Percentiles rank a stretch among this genome's conserved stretches.
Conservation (phyloP, 176 grass and related monocot species). For the Thinopyrum elongatum region DNA sequence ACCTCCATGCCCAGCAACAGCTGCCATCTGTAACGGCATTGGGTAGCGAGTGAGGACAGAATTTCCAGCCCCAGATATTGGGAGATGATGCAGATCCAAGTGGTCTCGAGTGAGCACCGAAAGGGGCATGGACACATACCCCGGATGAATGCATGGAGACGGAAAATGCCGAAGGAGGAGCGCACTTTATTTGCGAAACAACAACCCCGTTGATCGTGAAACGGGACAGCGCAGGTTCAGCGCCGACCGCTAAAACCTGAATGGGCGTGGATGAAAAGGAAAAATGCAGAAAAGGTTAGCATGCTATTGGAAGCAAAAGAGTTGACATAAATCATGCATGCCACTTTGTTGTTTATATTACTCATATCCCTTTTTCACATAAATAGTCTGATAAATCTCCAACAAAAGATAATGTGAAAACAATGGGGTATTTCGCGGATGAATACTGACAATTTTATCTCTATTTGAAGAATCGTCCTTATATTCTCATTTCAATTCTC, state of each 20-base stretch:
- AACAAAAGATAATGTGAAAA: conserved; percentile 1
- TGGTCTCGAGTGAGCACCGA: neutral
- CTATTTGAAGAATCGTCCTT: neutral
- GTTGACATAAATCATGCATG: conserved; percentile 10
- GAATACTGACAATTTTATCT: neutral
- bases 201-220: conserved; percentile 63
- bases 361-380: neutral
- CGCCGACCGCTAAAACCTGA: conserved; percentile 86
- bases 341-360: neutral
- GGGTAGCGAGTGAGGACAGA: neutral
- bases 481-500: neutral
- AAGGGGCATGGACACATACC: conserved; percentile 42
- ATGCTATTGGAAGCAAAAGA: conserved; percentile 12
- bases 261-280: conserved; percentile 8
- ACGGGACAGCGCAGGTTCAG: conserved; percentile 70
- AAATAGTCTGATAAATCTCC: neutral
- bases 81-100: neutral
- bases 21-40: conserved; percentile 49
- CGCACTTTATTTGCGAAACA: conserved; percentile 95
- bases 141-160: conserved; percentile 77
- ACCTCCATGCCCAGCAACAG: conserved; percentile 69
- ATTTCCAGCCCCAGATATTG: neutral
- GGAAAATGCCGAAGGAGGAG: conserved; percentile 77
- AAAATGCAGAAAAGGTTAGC: neutral
- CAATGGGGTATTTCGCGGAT: neutral